Conservation (phyloP, 495 filamentous ascomycete genomes). For the Coniosporium apollinis region DNA sequence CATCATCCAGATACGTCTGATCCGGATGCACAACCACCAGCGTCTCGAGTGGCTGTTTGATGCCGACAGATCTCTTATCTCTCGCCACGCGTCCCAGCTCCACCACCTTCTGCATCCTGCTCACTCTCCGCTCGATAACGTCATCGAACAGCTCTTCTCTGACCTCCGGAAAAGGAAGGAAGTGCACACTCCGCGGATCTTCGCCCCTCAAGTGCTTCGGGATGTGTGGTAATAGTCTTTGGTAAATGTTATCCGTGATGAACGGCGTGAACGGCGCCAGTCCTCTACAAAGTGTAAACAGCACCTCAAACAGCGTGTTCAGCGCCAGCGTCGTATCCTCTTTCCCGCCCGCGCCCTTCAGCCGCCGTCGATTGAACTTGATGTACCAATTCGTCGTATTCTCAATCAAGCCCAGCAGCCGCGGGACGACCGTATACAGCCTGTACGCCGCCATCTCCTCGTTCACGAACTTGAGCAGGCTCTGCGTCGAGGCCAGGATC, state of each 20-base stretch:
- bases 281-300: slow-evolving; percentile 73
- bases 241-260: slow-evolving; percentile 87
- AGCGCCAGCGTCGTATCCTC: slow-evolving; percentile 82
- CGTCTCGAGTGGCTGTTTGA: slow-evolving; percentile 82
- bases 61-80: slow-evolving; percentile 65
- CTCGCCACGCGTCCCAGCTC: slow-evolving; percentile 73
- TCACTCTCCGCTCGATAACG: slow-evolving; percentile 69
- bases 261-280: slow-evolving; percentile 94
- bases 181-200: slow-evolving; percentile 78
- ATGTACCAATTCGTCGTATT: slow-evolving; percentile 99
- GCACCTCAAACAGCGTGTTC: slow-evolving; percentile 91
- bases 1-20: slow-evolving; percentile 65
- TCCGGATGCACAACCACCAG: slow-evolving; percentile 82
- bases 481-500: slow-evolving; percentile 89
- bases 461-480: slow-evolving; percentile 81
- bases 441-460: slow-evolving; percentile 87
- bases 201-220: slow-evolving; percentile 43
- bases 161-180: slow-evolving; percentile 77
- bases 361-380: slow-evolving; percentile 87
- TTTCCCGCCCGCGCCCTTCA: slow-evolving; percentile 84
- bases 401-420: slow-evolving; percentile 75
- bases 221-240: slow-evolving; percentile 64
- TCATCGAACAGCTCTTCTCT: slow-evolving; percentile 74
- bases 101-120: slow-evolving; percentile 89
- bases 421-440: slow-evolving; percentile 86